Evolutionary conservation across 768 basidiomycete genomes (phyloP).

Genomic region (Phylloporus sp.): DNA sequence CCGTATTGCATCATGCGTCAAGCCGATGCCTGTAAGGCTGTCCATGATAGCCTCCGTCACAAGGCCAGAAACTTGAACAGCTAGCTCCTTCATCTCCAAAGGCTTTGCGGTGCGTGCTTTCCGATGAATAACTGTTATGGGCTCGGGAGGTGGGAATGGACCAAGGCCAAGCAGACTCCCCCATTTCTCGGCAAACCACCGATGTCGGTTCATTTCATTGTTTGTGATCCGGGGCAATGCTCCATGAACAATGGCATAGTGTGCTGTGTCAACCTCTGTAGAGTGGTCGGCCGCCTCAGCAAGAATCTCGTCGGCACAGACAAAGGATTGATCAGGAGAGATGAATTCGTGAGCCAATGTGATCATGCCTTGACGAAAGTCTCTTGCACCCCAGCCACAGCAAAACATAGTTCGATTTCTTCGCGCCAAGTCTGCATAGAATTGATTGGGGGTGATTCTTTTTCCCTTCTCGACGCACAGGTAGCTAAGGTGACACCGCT

Average conservation of each 20-base stretch:
- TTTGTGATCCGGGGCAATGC: neutral
- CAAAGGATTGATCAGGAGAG: neutral
- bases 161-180: neutral
- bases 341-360: conserved; percentile 1
- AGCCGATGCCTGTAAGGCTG: too few species aligned
- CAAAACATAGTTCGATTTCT: neutral
- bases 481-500: neutral
- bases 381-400: conserved; percentile 1
- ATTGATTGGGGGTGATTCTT: neutral
- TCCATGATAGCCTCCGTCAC: too few species aligned
- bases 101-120: too few species aligned
- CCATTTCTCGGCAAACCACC: neutral
- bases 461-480: conserved; percentile 1
- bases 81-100: too few species aligned
- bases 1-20: too few species aligned
- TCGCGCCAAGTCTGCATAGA: neutral
- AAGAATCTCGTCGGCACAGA: neutral
- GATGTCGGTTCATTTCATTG: neutral
- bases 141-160: neutral
- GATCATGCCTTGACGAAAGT: conserved; percentile 6
- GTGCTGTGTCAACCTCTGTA: neutral
- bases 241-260: neutral
- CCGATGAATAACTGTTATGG: too few species aligned
- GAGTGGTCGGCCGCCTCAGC: conserved; percentile 2
- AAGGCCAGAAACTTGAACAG: too few species aligned